Evolutionary conservation across 2,329 filamentous ascomycete species (phyloP), one percentile per base, ranked within the genome.

Genomic region (Cercospora janseana): DNA sequence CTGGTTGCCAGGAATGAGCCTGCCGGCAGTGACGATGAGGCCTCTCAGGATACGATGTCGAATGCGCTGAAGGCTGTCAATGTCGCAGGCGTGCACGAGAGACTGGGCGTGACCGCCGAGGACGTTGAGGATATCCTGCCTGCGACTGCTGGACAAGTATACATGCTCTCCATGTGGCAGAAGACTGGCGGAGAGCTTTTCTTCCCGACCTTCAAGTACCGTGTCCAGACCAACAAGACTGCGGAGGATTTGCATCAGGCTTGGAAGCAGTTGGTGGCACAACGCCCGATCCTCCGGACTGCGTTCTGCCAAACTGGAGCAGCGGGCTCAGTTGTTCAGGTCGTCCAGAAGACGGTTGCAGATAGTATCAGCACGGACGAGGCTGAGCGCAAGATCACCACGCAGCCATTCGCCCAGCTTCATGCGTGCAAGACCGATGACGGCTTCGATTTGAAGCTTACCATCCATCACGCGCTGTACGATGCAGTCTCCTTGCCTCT

Each of bases 381-480:
- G 34, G 51, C 59, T 20, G 8, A 21, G 34, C 23, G 44, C 35
- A 9, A 46, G 40, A 13, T 38, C 16, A 10, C 6, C 16, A 6
- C n/a, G n/a, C 55, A 61, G 42, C 49, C 62, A 6, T 61, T 65
- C 51, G 55, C 61, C 1, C 52, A 61, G 2, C 50, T 67, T 18
- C 48, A 57, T 4, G 46, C 47, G 2, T 38, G n/a, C 2, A 50
- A 57, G 1, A 46, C 57, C 3, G 48, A 55, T 7, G 44, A 49
- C 6, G 51, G 48, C 9, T 62, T 50, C 43, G 35, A 40, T 6
- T 49, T 76, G 35, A 58, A 70, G 37, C 70, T 78, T 2, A 72
- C 75, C 20, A 84, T 96, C 4, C 90, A 95, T 56, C 91, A 97
- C 66, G 87, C 87, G 0, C 74, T 96, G 0, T 97, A 96, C 63